Evolutionary conservation across 129 eudicot genomes (phyloP).

Genomic region (Kitagawia praeruptora): DNA sequence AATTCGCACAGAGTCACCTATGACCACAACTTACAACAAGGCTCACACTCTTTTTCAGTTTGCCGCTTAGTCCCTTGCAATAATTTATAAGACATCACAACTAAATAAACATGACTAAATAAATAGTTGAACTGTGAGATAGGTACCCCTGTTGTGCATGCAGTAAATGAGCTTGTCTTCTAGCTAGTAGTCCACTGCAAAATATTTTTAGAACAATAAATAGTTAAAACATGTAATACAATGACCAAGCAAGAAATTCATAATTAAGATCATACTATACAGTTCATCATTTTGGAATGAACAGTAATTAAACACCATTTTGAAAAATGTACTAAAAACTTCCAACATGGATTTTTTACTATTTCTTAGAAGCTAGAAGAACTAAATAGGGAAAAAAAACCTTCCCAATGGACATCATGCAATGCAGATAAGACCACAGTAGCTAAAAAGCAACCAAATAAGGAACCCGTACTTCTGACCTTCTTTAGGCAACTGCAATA

Average conservation of each 20-base stretch:
- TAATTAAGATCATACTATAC: neutral
- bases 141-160: constrained; percentile 83
- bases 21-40: no score
- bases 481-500: constrained; percentile 82
- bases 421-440: constrained; percentile 77
- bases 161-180: constrained; percentile 68
- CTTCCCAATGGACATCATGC: constrained; percentile 66
- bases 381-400: constrained; percentile 22
- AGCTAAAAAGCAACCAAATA: constrained; percentile 92
- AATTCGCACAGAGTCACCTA: no score
- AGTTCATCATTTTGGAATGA: neutral
- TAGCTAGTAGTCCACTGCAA: constrained; percentile 85
- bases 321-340: neutral
- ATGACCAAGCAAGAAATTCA: neutral
- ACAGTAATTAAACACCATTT: neutral
- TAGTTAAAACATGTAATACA: neutral
- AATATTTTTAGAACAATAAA: neutral
- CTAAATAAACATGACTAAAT: no score
- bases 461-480: constrained; percentile 91
- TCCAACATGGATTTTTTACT: neutral
- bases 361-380: neutral
- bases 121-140: constrained; percentile 71
- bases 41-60: no score
- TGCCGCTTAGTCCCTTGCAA: no score
- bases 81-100: no score